A percentile compares a stretch with the other conserved stretches of the same genome.
Conservation (phyloP, 768 basidiomycete species). For the Suillus cothurnatus region DNA sequence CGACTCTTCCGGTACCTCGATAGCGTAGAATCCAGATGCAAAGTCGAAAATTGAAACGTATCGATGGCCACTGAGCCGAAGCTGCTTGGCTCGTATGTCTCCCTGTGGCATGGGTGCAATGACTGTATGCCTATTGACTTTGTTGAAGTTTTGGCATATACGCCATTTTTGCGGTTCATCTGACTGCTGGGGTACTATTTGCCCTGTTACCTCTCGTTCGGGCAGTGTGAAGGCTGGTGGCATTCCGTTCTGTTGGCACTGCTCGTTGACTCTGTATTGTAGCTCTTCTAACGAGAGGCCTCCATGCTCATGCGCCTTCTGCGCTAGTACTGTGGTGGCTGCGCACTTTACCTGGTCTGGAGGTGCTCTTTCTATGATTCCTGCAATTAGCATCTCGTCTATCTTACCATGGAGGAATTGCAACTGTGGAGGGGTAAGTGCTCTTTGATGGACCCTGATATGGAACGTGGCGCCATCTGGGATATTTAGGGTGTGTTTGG, state of each 20-base stretch:
- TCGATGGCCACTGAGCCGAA: slow-evolving; percentile 18
- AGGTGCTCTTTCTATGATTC: background rate
- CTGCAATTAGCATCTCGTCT: slow-evolving; percentile 5
- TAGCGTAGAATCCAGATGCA: slow-evolving; percentile 26
- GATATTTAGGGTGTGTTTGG: background rate
- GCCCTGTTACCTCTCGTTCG: no score
- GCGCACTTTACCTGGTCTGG: background rate
- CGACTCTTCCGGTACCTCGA: slow-evolving; percentile 15
- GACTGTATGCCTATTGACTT: no score
- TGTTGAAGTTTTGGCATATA: no score
- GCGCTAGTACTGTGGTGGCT: slow-evolving; percentile 33
- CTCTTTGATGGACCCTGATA: background rate
- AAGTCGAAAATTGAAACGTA: slow-evolving; percentile 27
- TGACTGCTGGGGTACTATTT: no score
- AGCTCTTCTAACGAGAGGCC: slow-evolving; percentile 38
- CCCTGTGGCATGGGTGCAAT: no score
- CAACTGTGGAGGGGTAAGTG: slow-evolving; percentile 6
- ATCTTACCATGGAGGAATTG: slow-evolving; percentile 1
- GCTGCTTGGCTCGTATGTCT: slow-evolving; percentile 12
- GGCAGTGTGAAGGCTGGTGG: no score
- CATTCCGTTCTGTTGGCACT: no score
- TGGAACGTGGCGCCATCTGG: background rate
- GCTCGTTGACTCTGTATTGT: no score
- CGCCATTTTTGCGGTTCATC: no score
- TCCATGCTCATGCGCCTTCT: slow-evolving; percentile 36